Base-by-base conservation (phyloP, 2,329 filamentous ascomycete genomes). In the Botrytis pseudocinerea region DNA sequence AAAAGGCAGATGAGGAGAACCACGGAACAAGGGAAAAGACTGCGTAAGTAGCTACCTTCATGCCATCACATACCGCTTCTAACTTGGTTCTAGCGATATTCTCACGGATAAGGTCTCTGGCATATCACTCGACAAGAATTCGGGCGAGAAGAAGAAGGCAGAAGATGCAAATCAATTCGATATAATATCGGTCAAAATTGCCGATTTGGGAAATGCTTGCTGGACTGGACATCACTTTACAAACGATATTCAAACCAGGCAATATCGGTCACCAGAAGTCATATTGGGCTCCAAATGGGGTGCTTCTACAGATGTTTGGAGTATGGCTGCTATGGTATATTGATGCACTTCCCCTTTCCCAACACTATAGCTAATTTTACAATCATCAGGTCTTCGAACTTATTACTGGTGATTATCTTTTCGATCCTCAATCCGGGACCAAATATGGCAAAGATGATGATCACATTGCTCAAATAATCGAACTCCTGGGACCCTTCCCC, bases 401-500 rank as follows among this genome's bases (percentile, higher is more conserved):
- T 62, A 98, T 99, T 77, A 99, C 96, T 1, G 96, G 96, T 77
- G 96, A 99, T 83, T 99, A 99, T 81, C 90, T 99, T 61, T 99
- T 99, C 83, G 96, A 99, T 80, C 96, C 96, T 0, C 96, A 99
- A 83, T 98, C 95, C 1, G 96, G 96, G 76, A 98, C 95, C 60
- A 98, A 98, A 84, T 99, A 99, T 82, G 96, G 96, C 81, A 99
- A 99, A 84, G 96, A 99, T 81, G 96, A 99, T 84, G 96, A 99
- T 81, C 96, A 99, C 84, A 98, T 99, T 77, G 96, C 96, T 16
- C 96, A 99, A 82, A 98, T 99, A 79, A 98, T 99, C 81, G 96
- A 99, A 83, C 88, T 99, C 8, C 90, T 99, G 28, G 96, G 96
- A 14, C 91, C 92, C 0, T 98, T 98, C 81, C 95, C 96, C 71